A percentile compares a stretch with the other conserved stretches of the same genome.
Evolutionary conservation across 768 basidiomycete genomes (phyloP).

Genomic region (Phylloporus sp.): DNA sequence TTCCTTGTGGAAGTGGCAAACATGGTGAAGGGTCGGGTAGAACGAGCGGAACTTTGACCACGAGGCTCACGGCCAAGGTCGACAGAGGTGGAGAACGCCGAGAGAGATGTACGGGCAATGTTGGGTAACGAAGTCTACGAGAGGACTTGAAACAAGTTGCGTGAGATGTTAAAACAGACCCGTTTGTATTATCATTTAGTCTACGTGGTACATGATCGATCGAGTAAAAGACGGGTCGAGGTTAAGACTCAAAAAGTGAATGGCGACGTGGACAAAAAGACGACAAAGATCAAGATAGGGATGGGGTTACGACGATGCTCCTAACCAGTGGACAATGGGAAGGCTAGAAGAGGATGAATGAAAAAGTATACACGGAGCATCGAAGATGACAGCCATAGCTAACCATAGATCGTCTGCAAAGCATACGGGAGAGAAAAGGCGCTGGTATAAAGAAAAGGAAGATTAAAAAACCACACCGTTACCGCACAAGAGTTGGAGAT

Average conservation of each 20-base stretch:
- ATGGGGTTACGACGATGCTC: conserved; percentile 53
- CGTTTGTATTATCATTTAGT: neutral
- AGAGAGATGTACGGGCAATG: conserved; percentile 21
- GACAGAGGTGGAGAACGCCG: conserved; percentile 30
- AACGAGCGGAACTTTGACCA: conserved; percentile 12
- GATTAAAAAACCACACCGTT: conserved; percentile 3
- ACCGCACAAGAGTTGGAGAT: conserved; percentile 1
- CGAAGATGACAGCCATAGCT: conserved; percentile 35
- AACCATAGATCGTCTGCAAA: conserved; percentile 7
- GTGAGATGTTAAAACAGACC: neutral
- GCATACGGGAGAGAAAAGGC: conserved; percentile 4
- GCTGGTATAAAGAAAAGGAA: conserved; percentile 3
- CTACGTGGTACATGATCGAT: conserved; percentile 6
- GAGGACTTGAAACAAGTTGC: neutral
- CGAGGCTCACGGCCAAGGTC: conserved; percentile 24
- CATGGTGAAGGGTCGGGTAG: conserved; percentile 16
- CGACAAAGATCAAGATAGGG: conserved; percentile 1
- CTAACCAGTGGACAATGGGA: conserved; percentile 41
- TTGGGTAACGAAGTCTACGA: neutral
- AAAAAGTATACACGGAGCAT: conserved; percentile 40
- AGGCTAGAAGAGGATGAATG: conserved; percentile 24
- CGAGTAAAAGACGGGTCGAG: conserved; percentile 5
- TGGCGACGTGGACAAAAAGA: neutral
- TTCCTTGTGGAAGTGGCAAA: conserved; percentile 34
- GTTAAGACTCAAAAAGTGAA: too few relatives aligned